Conservation (phyloP, 225 moss, liverwort and hornwort genomes). For the Bryoerythrophyllum caledonicum region DNA sequence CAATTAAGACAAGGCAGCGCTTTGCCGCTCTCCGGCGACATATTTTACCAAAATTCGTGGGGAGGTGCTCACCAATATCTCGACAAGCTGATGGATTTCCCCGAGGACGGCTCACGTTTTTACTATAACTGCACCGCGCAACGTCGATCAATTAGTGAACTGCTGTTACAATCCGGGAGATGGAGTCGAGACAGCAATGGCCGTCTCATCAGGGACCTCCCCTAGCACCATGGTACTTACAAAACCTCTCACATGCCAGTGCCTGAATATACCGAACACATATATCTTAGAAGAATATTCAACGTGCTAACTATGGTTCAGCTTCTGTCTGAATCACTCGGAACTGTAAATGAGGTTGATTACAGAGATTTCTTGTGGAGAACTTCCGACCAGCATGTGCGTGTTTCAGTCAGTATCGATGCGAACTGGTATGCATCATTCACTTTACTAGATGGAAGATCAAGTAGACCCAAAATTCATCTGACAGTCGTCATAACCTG, state of each 20-base stretch:
- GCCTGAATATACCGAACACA: neutral
- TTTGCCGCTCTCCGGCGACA: conserved; percentile 19
- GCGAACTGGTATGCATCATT: no score
- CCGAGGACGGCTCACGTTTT: conserved; percentile 23
- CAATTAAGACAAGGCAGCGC: neutral
- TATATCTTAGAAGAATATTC: neutral
- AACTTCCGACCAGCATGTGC: no score
- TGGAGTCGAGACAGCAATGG: conserved; percentile 46
- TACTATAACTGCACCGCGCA: conserved; percentile 32
- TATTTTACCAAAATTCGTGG: conserved; percentile 18
- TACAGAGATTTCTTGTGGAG: neutral
- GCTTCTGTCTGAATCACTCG: neutral
- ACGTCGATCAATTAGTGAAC: conserved; percentile 25
- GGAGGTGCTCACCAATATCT: conserved; percentile 25
- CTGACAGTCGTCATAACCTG: neutral
- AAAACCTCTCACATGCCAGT: neutral
- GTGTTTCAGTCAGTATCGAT: no score
- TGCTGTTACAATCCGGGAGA: conserved; percentile 30
- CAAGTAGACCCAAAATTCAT: neutral
- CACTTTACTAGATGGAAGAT: no score
- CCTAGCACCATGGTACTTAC: neutral
- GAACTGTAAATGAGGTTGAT: neutral
- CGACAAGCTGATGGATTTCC: conserved; percentile 14
- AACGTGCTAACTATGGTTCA: neutral
- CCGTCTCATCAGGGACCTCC: conserved; percentile 34